Evolutionary conservation across 2,329 filamentous ascomycete genomes (phyloP), one percentile per base, ranked within the genome.

Genomic region (Alternaria viburni): DNA sequence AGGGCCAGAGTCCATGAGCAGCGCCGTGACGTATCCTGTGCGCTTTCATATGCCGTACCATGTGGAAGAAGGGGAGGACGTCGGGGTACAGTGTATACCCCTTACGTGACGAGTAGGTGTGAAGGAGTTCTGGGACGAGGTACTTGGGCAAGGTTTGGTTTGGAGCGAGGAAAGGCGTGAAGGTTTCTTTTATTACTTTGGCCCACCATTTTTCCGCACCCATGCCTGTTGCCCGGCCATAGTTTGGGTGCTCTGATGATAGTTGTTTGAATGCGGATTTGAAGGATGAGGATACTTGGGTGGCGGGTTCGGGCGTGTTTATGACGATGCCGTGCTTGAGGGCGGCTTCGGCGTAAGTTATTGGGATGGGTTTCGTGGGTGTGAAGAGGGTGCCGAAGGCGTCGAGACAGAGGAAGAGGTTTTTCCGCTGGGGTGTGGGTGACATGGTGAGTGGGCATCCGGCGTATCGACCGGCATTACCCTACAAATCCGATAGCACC

Each of bases 331-430:
- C 87, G 71, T 85, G 81, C 56, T 81, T 76, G 17, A 81, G 74
- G 1, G 87, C 88, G 3, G 86, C 80, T 19, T 82, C 76, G 41
- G 78, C 82, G 73, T 91, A 91, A 68, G 89, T 86, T 56, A 80
- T 73, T 6, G 82, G 79, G 8, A 90, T 83, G 1, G 86, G 79
- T 10, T 72, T 69, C 52, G 80, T 83, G 0, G 88, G 87, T 11
- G 76, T 79, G 76, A 89, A 90, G 3, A 91, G 79, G 0, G 88
- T 91, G n/a, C 86, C 87, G 68, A 90, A 90, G 5, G 88, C 88
- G 73, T 91, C 88, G 57, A 90, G 86, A 63, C 86, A 88, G 2
- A 90, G 75, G 1, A 90, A 77, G 2, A 90, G 81, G 63, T 87
- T 86, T 56, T 68, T 77, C 57, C 70, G 75, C 26, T 59, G 44